Percentiles rank a stretch among this genome's conserved stretches.
Conservation (phyloP, 306 rosid species). For the Dryas drummondii region DNA sequence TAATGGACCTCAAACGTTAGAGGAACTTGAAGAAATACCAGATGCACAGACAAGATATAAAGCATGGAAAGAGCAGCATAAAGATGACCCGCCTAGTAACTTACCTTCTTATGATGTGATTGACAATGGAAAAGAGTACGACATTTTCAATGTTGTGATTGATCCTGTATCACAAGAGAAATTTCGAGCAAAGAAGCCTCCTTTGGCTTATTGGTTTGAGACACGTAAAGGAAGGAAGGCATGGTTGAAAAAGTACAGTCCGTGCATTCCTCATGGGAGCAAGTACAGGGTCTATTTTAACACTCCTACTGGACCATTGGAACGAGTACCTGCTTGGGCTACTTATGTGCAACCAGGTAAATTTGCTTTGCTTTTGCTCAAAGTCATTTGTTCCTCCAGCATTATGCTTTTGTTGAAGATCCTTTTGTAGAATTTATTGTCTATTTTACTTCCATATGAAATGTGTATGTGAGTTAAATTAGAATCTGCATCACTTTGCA, state of each 20-base stretch:
- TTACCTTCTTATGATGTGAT: slow-evolving; percentile 65
- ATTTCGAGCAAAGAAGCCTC: slow-evolving; percentile 65
- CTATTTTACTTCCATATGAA: neutral
- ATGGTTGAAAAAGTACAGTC: slow-evolving; percentile 83
- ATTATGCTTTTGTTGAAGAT: slow-evolving; percentile 16
- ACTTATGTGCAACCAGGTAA: slow-evolving; percentile 94
- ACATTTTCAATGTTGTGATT: slow-evolving; percentile 59
- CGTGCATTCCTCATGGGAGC: slow-evolving; percentile 89
- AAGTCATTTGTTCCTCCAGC: slow-evolving; percentile 21
- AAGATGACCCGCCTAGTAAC: slow-evolving; percentile 46
- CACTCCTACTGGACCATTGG: slow-evolving; percentile 89
- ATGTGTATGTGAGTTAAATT: neutral
- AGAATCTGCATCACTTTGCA: neutral
- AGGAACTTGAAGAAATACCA: slow-evolving; percentile 75
- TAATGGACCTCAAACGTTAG: slow-evolving; percentile 89
- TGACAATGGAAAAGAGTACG: slow-evolving; percentile 81
- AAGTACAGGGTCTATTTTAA: slow-evolving; percentile 93
- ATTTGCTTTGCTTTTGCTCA: slow-evolving; percentile 17
- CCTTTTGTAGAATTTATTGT: slow-evolving; percentile 7
- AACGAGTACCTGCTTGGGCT: slow-evolving; percentile 99
- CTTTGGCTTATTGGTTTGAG: slow-evolving; percentile 83
- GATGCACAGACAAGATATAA: slow-evolving; percentile 91
- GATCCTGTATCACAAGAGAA: slow-evolving; percentile 70
- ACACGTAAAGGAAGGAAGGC: slow-evolving; percentile 95
- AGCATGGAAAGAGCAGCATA: slow-evolving; percentile 73